Evolutionary conservation across 1,284 basidiomycete genomes (phyloP).

Genomic region (Agroathelia rolfsii): DNA sequence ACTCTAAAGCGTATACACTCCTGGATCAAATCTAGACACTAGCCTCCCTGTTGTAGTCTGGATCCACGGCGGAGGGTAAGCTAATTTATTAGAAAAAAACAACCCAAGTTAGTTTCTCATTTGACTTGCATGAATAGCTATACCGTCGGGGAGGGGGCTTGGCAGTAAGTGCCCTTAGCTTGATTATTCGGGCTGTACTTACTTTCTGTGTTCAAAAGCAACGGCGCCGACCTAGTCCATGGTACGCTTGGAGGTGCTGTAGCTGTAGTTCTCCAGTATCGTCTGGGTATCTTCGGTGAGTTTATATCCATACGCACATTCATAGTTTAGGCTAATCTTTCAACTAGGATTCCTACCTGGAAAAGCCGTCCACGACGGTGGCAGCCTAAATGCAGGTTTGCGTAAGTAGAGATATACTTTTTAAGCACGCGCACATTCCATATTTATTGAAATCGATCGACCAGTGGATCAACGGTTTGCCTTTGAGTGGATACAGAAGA

Average conservation of each 20-base stretch:
- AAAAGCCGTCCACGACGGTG: conserved; percentile 16
- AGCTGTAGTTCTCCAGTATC: conserved; percentile 30
- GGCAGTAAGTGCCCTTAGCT: conserved; percentile 8
- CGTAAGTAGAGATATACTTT: conserved; percentile 14
- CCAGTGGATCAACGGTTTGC: conserved; percentile 24
- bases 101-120: background rate
- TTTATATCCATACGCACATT: background rate
- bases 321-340: background rate
- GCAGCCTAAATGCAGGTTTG: conserved; percentile 22
- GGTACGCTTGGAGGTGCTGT: conserved; percentile 20
- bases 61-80: conserved; percentile 29
- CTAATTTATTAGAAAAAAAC: no score
- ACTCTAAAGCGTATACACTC: conserved; percentile 18
- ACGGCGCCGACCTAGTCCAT: conserved; percentile 13
- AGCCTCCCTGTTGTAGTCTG: conserved; percentile 29
- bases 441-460: background rate
- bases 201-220: conserved; percentile 1
- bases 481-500: conserved; percentile 21
- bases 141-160: conserved; percentile 9
- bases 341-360: conserved; percentile 20
- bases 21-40: conserved; percentile 1
- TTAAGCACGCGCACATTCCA: no score
- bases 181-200: conserved; percentile 8
- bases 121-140: conserved; percentile 4
- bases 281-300: conserved; percentile 32